These are phyloP conservation scores for Chiua virens DNA, from an alignment of 768 basidiomycete genomes.

Conservation along the genomic window DNA sequence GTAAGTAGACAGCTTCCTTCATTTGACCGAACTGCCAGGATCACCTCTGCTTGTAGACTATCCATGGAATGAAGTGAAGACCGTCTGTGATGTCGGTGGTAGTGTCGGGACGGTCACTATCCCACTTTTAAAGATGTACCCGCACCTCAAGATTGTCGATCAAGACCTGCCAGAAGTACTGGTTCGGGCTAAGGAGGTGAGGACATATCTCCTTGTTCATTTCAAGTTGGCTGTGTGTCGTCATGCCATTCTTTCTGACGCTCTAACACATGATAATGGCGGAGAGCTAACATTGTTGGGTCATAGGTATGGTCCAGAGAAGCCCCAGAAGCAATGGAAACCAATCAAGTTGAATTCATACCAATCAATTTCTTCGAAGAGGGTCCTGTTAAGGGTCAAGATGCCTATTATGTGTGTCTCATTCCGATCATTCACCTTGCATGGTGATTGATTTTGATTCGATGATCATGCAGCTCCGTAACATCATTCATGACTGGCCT, in stretches of 20 bases:
- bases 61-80: background rate
- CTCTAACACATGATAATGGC: too few species aligned
- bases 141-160: conserved; percentile 31
- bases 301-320: conserved; percentile 25
- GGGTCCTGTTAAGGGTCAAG: conserved; percentile 23
- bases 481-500: conserved; percentile 30
- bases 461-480: conserved; percentile 10
- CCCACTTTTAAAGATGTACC: conserved; percentile 27
- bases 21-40: conserved; percentile 8
- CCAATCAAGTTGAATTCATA: conserved; percentile 28
- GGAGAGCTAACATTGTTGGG: background rate
- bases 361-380: conserved; percentile 32
- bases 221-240: too few species aligned
- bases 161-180: conserved; percentile 33
- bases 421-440: background rate
- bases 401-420: conserved; percentile 34
- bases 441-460: background rate
- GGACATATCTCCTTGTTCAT: background rate
- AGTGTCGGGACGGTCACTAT: conserved; percentile 34
- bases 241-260: too few species aligned
- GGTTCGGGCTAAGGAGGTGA: conserved; percentile 17
- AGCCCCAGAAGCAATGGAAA: conserved; percentile 25
- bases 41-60: background rate
- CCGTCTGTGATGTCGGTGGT: conserved; percentile 37
- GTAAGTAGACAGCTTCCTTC: conserved; percentile 13